These are phyloP conservation scores for Candida boleticola DNA, from an alignment of 805 yeast genomes.

Conservation along the genomic window DNA sequence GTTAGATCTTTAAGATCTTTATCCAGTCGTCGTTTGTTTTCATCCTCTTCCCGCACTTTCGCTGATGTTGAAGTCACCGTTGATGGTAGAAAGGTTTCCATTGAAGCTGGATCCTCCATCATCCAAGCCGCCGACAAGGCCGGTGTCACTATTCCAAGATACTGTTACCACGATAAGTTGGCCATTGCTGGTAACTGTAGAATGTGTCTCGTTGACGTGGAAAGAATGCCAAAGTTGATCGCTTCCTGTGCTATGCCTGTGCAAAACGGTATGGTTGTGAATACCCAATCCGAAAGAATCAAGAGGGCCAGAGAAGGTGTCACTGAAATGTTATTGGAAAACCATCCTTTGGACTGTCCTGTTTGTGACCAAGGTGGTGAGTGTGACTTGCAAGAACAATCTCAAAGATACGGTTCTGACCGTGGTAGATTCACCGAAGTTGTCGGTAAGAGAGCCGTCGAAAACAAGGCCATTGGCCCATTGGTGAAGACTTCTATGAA, in stretches of 20 bases:
- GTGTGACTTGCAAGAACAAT: conserved; percentile 88
- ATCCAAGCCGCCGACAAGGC: conserved; percentile 92
- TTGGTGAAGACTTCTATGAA: conserved; percentile 88
- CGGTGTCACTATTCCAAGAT: conserved; percentile 83
- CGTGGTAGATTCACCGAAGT: conserved; percentile 83
- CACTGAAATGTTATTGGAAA: conserved; percentile 82
- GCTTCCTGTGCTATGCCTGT: conserved; percentile 93
- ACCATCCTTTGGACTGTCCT: conserved; percentile 91
- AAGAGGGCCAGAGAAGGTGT: conserved; percentile 86
- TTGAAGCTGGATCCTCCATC: conserved; percentile 84
- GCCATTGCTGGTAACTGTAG: conserved; percentile 92
- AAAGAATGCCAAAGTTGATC: conserved; percentile 83
- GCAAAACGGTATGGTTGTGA: conserved; percentile 84
- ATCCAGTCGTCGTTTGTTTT: conserved; percentile 23
- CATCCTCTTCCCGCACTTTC: conserved; percentile 27
- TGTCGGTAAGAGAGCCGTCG: conserved; percentile 84
- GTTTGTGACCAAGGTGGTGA: conserved; percentile 95
- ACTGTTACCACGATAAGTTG: conserved; percentile 88
- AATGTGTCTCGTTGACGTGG: conserved; percentile 89
- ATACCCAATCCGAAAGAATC: conserved; percentile 74
- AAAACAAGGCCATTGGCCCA: conserved; percentile 88
- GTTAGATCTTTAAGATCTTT: conserved; percentile 4
- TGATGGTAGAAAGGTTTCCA: conserved; percentile 72
- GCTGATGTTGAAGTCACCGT: conserved; percentile 58
- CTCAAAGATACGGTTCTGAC: conserved; percentile 78